Evolutionary conservation across 139 green algal genomes (phyloP).

Genomic region (Axilococcus clingmanii): DNA sequence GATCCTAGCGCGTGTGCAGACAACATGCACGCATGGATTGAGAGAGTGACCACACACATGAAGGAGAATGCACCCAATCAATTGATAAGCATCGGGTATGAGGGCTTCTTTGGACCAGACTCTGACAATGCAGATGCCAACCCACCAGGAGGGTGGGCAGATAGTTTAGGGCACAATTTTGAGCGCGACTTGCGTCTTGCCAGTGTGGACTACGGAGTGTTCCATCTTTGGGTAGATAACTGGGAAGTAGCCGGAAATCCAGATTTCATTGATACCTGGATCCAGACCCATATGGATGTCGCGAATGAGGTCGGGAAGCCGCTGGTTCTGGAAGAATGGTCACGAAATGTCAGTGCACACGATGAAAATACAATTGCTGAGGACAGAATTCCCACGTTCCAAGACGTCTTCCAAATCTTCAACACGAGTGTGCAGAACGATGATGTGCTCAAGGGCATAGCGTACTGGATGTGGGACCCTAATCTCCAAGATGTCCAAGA

Average conservation of each 20-base stretch:
- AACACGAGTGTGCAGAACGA: background rate
- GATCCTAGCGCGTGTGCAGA: slow-evolving; percentile 5
- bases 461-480: slow-evolving; percentile 23
- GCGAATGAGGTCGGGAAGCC: slow-evolving; percentile 18
- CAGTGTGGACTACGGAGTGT: slow-evolving; percentile 55
- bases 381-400: slow-evolving; percentile 1
- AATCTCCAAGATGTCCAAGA: too few relatives aligned
- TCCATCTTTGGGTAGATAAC: background rate
- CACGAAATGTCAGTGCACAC: slow-evolving; percentile 20
- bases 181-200: slow-evolving; percentile 38
- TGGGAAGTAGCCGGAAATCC: background rate
- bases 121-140: slow-evolving; percentile 1
- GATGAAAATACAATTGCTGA: background rate
- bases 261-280: background rate
- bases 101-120: slow-evolving; percentile 17
- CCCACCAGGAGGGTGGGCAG: slow-evolving; percentile 35
- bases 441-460: slow-evolving; percentile 3
- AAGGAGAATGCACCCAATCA: slow-evolving; percentile 44
- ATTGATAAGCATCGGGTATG: slow-evolving; percentile 30
- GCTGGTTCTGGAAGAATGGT: slow-evolving; percentile 45
- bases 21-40: slow-evolving; percentile 18
- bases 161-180: slow-evolving; percentile 63
- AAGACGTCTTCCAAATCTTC: slow-evolving; percentile 4
- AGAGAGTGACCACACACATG: slow-evolving; percentile 19
- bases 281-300: background rate